Percentiles rank a stretch among this genome's conserved stretches.
phyloP scores from a whole-genome alignment of 345 rosid genomes.

The Mallotus nudiflorus region DNA sequence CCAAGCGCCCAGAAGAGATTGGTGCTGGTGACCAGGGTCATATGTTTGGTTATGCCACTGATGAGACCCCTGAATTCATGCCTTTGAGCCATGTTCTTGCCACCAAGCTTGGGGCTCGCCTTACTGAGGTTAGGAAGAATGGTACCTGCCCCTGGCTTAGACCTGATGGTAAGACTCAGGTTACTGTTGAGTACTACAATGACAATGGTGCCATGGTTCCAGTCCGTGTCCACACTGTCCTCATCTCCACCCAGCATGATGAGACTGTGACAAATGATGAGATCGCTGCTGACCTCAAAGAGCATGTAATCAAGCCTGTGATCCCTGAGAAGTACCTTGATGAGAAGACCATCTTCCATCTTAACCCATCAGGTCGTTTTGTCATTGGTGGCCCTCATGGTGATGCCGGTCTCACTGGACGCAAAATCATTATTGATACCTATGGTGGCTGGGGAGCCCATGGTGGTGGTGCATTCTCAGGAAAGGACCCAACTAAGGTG shows the following conservation, averaged over 20 bases:
- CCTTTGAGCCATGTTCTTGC: conserved; percentile 42
- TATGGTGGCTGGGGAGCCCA: conserved; percentile 45
- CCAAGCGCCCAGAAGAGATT: conserved; percentile 42
- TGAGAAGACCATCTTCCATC: conserved; percentile 45
- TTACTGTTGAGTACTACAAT: conserved; percentile 36
- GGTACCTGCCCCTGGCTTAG: conserved; percentile 40
- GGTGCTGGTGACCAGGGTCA: conserved; percentile 46
- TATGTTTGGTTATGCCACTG: conserved; percentile 42
- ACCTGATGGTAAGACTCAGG: conserved; percentile 42
- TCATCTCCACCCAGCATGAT: conserved; percentile 40
- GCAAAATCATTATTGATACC: conserved; percentile 40
- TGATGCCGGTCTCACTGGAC: conserved; percentile 42
- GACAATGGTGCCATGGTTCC: conserved; percentile 42
- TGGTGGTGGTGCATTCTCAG: conserved; percentile 43
- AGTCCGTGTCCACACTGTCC: conserved; percentile 42
- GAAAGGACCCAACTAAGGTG: conserved; percentile 43
- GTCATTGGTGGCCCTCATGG: conserved; percentile 44
- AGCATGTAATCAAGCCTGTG: conserved; percentile 41
- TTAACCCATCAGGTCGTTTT: conserved; percentile 40
- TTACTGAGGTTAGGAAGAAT: conserved; percentile 39
- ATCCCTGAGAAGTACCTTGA: conserved; percentile 42
- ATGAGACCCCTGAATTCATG: conserved; percentile 38
- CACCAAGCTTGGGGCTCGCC: conserved; percentile 39
- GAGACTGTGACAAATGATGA: conserved; percentile 42
- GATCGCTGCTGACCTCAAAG: conserved; percentile 40